These are phyloP conservation scores for Aspergillus fijiensis DNA, from an alignment of 2,329 filamentous ascomycete genomes.

Conservation along the genomic window DNA sequence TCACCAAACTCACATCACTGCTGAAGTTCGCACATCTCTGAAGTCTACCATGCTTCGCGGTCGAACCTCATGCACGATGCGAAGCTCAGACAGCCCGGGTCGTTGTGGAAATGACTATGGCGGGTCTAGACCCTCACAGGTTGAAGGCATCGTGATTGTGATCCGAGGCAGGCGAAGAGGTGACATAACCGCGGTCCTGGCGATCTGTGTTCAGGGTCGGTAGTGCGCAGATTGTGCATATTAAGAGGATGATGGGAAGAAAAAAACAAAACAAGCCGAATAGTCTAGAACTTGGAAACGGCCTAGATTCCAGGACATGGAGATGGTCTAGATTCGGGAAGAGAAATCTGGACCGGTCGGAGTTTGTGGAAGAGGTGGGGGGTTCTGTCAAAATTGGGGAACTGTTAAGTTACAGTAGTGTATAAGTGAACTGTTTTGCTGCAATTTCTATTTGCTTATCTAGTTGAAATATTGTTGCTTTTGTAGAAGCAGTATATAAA, in stretches of 20 bases:
- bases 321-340: neutral
- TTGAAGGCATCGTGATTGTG: neutral
- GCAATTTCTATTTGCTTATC: too few species aligned
- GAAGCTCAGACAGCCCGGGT: neutral
- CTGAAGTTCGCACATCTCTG: neutral
- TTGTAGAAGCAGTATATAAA: too few species aligned
- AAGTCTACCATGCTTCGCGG: neutral
- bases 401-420: too few species aligned
- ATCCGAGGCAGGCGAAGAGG: neutral
- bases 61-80: neutral
- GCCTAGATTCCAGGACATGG: neutral
- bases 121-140: neutral
- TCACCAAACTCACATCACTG: neutral
- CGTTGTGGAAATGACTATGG: neutral
- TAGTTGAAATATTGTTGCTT: too few species aligned
- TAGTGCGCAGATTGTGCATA: neutral
- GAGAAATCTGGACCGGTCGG: neutral
- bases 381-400: too few species aligned
- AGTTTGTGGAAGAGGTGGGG: neutral
- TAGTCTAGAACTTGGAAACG: neutral
- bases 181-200: neutral
- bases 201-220: neutral
- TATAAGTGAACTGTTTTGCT: too few species aligned
- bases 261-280: neutral
- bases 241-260: neutral